Conservation (phyloP, 495 filamentous ascomycete species). For the Aspergillus ostianus region DNA sequence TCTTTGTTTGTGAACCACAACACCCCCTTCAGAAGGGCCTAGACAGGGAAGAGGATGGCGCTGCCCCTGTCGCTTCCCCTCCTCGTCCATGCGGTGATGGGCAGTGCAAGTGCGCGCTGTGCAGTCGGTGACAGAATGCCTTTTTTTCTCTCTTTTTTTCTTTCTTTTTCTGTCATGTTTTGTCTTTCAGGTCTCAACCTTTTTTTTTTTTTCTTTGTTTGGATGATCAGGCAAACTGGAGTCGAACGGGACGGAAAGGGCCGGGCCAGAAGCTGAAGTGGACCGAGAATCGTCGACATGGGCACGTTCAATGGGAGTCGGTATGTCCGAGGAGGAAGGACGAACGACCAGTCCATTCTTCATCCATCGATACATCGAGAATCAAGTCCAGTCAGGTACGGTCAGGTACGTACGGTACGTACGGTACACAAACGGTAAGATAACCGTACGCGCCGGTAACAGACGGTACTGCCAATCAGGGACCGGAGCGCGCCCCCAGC, state of each 20-base stretch:
- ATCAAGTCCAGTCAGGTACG: neutral
- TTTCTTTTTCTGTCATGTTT: neutral
- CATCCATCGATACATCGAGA: neutral
- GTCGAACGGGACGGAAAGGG: conserved; percentile 45
- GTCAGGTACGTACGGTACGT: too few relatives aligned
- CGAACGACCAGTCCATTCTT: neutral
- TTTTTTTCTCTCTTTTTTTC: neutral
- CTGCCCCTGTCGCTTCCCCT: too few relatives aligned
- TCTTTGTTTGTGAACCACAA: conserved; percentile 7
- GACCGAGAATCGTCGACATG: conserved; percentile 8
- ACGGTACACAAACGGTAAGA: conserved; percentile 26
- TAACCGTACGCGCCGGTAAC: conserved; percentile 30
- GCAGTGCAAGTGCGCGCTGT: conserved; percentile 1
- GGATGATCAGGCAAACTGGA: conserved; percentile 16
- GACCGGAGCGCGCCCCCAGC: conserved; percentile 17
- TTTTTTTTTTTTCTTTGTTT: conserved; percentile 8
- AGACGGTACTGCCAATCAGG: conserved; percentile 19
- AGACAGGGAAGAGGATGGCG: neutral
- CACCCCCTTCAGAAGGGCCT: neutral
- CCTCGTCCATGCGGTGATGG: neutral
- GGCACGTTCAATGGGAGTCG: conserved; percentile 8
- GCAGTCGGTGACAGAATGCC: neutral
- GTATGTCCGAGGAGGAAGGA: conserved; percentile 12
- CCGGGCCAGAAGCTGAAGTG: conserved; percentile 37
- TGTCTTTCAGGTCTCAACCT: neutral